A percentile compares a stretch with the other conserved stretches of the same genome.
These are phyloP conservation scores for Apiotrichum laibachii DNA, from an alignment of 1,284 basidiomycete species.

Conservation along the genomic window DNA sequence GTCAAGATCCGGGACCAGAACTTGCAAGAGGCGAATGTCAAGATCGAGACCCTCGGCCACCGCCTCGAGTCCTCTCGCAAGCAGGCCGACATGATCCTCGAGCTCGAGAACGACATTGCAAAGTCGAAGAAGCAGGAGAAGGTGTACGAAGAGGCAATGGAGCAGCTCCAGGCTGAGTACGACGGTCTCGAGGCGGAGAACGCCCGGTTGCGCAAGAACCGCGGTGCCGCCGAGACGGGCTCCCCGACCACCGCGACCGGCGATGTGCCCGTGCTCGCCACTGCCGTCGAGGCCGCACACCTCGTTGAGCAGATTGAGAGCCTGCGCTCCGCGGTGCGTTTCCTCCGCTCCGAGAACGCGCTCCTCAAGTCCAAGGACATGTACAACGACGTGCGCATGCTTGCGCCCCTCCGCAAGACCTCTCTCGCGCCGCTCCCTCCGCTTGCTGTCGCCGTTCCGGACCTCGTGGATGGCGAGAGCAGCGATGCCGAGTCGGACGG, in stretches of 20 bases:
- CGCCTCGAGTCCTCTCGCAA: slow-evolving; percentile 86
- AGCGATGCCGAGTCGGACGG: slow-evolving; percentile 19
- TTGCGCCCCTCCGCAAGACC: slow-evolving; percentile 59
- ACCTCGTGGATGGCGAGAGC: slow-evolving; percentile 16
- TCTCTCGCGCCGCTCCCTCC: neutral
- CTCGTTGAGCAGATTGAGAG: slow-evolving; percentile 68
- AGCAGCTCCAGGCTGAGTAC: slow-evolving; percentile 83
- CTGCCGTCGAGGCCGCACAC: slow-evolving; percentile 19
- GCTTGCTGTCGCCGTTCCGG: slow-evolving; percentile 12
- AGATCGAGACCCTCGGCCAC: slow-evolving; percentile 90
- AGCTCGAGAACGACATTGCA: slow-evolving; percentile 73
- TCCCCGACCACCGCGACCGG: slow-evolving; percentile 14
- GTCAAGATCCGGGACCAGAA: slow-evolving; percentile 82
- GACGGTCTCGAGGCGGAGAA: slow-evolving; percentile 85
- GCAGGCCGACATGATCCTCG: slow-evolving; percentile 71
- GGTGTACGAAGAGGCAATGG: slow-evolving; percentile 87
- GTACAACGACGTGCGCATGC: slow-evolving; percentile 70
- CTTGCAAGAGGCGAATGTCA: slow-evolving; percentile 83
- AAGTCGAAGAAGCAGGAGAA: slow-evolving; percentile 82
- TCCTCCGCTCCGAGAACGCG: slow-evolving; percentile 85
- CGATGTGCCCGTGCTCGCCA: slow-evolving; percentile 9
- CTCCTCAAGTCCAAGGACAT: slow-evolving; percentile 87
- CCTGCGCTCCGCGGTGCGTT: slow-evolving; percentile 82
- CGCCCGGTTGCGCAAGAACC: slow-evolving; percentile 68
- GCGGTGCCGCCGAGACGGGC: slow-evolving; percentile 42